phyloP scores from a whole-genome alignment of 805 yeast genomes.

The Wilhelminamyces savonicus region DNA sequence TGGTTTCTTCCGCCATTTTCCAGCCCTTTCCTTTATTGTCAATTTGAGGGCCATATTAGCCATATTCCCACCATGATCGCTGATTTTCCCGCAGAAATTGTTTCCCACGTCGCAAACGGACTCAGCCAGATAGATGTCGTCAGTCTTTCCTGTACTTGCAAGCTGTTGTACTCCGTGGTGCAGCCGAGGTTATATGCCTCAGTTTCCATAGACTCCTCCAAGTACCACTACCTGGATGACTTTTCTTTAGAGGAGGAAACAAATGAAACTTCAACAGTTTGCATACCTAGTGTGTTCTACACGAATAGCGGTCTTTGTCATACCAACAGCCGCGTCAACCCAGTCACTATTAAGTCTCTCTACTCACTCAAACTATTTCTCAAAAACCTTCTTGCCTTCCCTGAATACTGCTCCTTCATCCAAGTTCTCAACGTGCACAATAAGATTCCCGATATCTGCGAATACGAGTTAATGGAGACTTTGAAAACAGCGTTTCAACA shows the following conservation, averaged over 20 bases:
- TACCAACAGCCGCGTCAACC: neutral
- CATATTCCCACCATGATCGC: slow-evolving; percentile 8
- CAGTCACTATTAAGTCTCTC: slow-evolving; percentile 3
- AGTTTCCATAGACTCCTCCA: slow-evolving; percentile 10
- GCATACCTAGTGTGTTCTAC: slow-evolving; percentile 1
- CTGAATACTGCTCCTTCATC: slow-evolving; percentile 7
- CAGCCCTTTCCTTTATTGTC: too few species aligned
- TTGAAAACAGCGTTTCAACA: slow-evolving; percentile 11
- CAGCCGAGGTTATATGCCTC: slow-evolving; percentile 10
- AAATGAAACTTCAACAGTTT: neutral
- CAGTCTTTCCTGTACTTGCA: slow-evolving; percentile 8
- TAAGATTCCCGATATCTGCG: slow-evolving; percentile 19
- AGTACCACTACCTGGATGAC: slow-evolving; percentile 1
- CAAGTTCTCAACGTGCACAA: slow-evolving; percentile 7
- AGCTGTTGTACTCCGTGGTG: slow-evolving; percentile 3
- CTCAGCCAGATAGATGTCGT: slow-evolving; percentile 10
- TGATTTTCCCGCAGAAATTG: slow-evolving; percentile 14
- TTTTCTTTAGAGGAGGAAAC: too few species aligned
- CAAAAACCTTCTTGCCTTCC: slow-evolving; percentile 8
- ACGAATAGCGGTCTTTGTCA: neutral
- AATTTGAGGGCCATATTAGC: too few species aligned
- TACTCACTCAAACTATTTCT: slow-evolving; percentile 6
- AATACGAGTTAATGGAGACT: slow-evolving; percentile 10
- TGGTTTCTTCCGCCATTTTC: too few species aligned
- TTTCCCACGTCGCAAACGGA: slow-evolving; percentile 6